Percentiles rank a stretch among this genome's conserved stretches.
Evolutionary conservation across 257 asterid genomes (phyloP).

Genomic region (Solanum pinnatisectum): DNA sequence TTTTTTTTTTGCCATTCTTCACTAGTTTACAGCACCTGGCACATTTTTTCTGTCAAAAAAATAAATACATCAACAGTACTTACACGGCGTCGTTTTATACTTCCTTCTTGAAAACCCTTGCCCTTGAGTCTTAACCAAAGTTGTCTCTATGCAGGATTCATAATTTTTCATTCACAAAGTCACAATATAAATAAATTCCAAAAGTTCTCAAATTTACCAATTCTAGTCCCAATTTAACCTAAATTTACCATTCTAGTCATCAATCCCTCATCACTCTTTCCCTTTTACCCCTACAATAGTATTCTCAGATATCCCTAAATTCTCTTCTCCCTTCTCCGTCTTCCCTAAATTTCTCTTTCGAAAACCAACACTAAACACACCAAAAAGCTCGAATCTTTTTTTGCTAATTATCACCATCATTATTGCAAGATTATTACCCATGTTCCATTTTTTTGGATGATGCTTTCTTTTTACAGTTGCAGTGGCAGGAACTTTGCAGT

Average conservation of each 20-base stretch:
- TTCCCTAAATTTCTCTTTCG: background rate
- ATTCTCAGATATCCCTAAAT: background rate
- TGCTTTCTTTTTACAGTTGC: background rate
- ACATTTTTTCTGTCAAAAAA: background rate
- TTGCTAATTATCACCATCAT: background rate
- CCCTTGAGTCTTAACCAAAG: background rate
- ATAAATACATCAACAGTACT: background rate
- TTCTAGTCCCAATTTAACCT: background rate
- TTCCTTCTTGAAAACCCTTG: background rate
- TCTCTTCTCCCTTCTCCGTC: background rate
- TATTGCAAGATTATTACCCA: conserved; percentile 1
- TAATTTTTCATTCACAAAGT: background rate
- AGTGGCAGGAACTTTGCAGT: background rate
- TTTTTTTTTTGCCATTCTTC: background rate
- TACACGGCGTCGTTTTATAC: background rate
- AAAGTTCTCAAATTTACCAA: background rate
- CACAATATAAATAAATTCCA: background rate
- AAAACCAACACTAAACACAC: background rate
- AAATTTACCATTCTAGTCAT: background rate
- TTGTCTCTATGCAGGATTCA: background rate
- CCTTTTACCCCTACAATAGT: background rate
- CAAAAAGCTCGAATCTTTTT: background rate
- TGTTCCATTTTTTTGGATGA: background rate
- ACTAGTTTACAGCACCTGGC: background rate
- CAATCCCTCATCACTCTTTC: background rate